Conservation (phyloP, 2,329 filamentous ascomycete species). For the Fusarium sublunatum region DNA sequence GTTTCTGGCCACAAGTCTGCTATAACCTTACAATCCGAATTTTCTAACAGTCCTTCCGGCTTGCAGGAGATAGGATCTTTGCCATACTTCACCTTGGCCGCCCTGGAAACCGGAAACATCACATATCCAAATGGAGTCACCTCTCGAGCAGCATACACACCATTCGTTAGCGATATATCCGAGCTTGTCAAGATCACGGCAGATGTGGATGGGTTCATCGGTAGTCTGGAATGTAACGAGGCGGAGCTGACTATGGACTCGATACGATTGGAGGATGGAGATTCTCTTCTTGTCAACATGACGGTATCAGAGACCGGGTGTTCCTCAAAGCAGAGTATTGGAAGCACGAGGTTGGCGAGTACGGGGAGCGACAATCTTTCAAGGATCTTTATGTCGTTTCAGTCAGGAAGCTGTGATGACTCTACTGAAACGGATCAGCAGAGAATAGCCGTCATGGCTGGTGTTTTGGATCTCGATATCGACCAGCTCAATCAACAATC, state of each 20-base stretch:
- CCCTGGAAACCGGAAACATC: constrained; percentile 46
- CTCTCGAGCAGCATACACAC: constrained; percentile 50
- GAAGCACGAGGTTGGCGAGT: constrained; percentile 31
- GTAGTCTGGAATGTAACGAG: constrained; percentile 48
- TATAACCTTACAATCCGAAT: constrained; percentile 46
- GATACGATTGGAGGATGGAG: constrained; percentile 33
- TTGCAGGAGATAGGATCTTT: constrained; percentile 44
- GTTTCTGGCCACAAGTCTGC: constrained; percentile 40
- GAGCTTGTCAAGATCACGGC: constrained; percentile 44
- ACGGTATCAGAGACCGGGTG: constrained; percentile 43
- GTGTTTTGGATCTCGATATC: constrained; percentile 32
- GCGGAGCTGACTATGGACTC: constrained; percentile 43
- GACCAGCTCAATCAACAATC: constrained; percentile 32
- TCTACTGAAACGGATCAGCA: constrained; percentile 35
- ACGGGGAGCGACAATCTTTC: constrained; percentile 23
- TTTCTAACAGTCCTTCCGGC: constrained; percentile 44
- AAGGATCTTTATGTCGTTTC: constrained; percentile 34
- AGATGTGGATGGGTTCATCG: constrained; percentile 51
- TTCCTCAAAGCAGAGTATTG: constrained; percentile 32
- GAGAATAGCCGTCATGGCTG: constrained; percentile 40
- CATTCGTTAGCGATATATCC: constrained; percentile 46
- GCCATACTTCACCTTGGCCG: constrained; percentile 51
- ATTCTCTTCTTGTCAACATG: constrained; percentile 45
- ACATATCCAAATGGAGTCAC: constrained; percentile 50
- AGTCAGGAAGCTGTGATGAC: constrained; percentile 30